Evolutionary conservation across 2,329 filamentous ascomycete species (phyloP), one percentile per base, ranked within the genome.

Genomic region (Colletotrichum sp.): DNA sequence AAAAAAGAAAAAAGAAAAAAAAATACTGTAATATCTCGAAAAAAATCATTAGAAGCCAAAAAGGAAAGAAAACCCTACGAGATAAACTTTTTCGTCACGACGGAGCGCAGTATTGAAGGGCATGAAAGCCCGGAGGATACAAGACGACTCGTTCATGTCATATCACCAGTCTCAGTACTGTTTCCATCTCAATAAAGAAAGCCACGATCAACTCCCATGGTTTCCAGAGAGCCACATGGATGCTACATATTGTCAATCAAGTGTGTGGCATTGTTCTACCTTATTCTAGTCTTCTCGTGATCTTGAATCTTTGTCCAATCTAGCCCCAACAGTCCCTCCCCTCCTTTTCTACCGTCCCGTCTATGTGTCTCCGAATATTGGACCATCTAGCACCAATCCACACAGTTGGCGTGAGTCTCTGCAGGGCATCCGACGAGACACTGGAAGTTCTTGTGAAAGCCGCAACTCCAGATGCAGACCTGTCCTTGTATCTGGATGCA

Each of bases 71-170:
- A 32, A 32, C 3, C 30, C 9, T 32, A 32, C 16, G 34, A 16
- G 1, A 16, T 16, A 43, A 3, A 43, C 38, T n/a, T n/a, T 1
- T 3, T 18, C 8, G 18, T 43, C 16, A 1, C 38, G 3, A 18
- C 38, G 38, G 16, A 18, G 38, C 6, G 38, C 38, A 43, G 5
- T 43, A 43, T 3, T 43, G 1, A 38, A 38, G 15, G 15, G 7
- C 1, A 38, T 38, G 1, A 38, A 38, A 38, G 2, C 4, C 4
- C 34, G 1, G 34, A 16, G 2, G 34, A 1, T 38, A 16, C 2
- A 4, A 8, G 38, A 43, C 38, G 5, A n/a, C 16, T n/a, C 38
- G 7, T 43, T 18, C 3, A 43, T 43, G 1, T 43, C 8, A n/a
- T 43, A 3, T 43, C 38, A n/a, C 2, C 16, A 10, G 38, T 43